Conservation (phyloP, 192 early-diverging fungal species). For the Entomortierella parvispora region DNA sequence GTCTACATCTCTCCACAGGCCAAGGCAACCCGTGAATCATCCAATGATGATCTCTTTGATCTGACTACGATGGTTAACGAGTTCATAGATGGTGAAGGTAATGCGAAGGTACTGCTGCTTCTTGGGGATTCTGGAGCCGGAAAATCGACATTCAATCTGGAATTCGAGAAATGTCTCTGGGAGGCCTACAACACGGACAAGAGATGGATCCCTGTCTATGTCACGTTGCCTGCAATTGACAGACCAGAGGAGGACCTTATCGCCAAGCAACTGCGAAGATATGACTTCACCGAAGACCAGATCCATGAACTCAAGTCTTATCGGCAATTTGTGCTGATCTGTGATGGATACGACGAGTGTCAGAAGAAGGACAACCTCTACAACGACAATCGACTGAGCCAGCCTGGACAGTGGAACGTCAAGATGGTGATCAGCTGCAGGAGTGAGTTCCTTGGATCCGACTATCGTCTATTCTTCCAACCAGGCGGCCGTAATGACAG, state of each 20-base stretch:
- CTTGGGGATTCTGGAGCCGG: constrained; percentile 26
- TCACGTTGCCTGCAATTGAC: constrained; percentile 2
- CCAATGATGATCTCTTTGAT: neutral
- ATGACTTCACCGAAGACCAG: no score
- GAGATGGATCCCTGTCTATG: constrained; percentile 14
- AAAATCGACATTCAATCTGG: constrained; percentile 17
- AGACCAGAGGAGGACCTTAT: constrained; percentile 8
- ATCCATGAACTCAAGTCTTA: no score
- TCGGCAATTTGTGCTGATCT: no score
- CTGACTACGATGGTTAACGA: constrained; percentile 8
- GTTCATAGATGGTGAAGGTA: constrained; percentile 3
- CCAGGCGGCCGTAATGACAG: neutral
- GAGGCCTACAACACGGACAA: neutral
- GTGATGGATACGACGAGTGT: no score
- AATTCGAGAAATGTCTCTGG: constrained; percentile 10
- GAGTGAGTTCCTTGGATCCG: neutral
- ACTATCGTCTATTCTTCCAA: neutral
- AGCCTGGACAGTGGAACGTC: no score
- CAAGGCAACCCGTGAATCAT: neutral
- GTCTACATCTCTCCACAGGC: constrained; percentile 28
- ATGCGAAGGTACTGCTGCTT: constrained; percentile 11
- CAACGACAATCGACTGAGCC: no score
- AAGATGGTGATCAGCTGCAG: no score
- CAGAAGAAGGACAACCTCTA: no score
- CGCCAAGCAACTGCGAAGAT: neutral